These are phyloP conservation scores for Magnolia kwangsiensis DNA, from an alignment of 164 flowering plant genomes.

Conservation along the genomic window DNA sequence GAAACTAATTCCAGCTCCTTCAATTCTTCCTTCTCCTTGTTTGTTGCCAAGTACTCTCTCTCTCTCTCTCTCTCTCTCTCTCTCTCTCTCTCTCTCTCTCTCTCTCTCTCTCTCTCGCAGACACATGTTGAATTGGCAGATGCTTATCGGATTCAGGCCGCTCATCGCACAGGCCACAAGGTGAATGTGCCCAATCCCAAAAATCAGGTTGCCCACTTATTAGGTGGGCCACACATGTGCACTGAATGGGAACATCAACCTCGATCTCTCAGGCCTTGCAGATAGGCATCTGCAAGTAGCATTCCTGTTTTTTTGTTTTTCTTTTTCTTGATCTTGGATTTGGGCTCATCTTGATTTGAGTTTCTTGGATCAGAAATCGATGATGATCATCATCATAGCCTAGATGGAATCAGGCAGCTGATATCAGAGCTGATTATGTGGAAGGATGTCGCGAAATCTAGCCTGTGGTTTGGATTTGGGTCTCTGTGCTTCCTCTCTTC, in stretches of 20 bases:
- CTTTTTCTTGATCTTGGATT: conserved; percentile 11
- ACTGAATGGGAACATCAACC: too few species aligned
- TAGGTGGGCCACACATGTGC: too few species aligned
- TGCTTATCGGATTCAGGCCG: too few species aligned
- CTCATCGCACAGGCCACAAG: too few species aligned
- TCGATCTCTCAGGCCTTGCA: too few species aligned
- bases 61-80: not conserved
- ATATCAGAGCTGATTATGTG: conserved; percentile 73
- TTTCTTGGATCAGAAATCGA: conserved; percentile 20
- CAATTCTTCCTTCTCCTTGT: conserved; percentile 32
- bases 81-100: not conserved
- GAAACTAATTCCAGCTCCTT: conserved; percentile 35
- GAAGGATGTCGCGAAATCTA: conserved; percentile 84
- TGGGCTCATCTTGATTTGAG: conserved; percentile 4
- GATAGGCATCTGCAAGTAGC: too few species aligned
- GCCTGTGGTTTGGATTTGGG: conserved; percentile 94
- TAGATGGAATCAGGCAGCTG: conserved; percentile 46
- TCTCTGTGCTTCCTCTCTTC: conserved; percentile 75
- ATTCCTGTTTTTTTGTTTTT: not conserved
- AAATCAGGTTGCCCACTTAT: too few species aligned
- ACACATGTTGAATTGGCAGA: too few species aligned
- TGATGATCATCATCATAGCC: conserved; percentile 29
- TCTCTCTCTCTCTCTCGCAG: not conserved
- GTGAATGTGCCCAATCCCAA: too few species aligned
- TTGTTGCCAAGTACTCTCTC: conserved; percentile 40